These are phyloP conservation scores for Chrysoporthe cubensis DNA, from an alignment of 2,329 filamentous ascomycete species.

Conservation along the genomic window DNA sequence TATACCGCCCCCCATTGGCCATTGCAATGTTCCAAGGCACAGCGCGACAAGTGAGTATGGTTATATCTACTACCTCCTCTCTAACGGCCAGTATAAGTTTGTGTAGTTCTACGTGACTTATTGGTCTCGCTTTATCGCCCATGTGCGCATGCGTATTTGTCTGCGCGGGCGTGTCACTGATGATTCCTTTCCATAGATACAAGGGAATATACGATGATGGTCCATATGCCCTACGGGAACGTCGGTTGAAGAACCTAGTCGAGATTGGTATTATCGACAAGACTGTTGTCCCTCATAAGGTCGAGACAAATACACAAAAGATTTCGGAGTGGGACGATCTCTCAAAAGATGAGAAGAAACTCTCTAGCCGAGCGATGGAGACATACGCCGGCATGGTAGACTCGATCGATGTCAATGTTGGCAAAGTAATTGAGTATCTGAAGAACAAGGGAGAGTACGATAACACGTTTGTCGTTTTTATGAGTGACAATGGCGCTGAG, in stretches of 20 bases:
- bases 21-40: constrained; percentile 35
- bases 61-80: no score
- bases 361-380: constrained; percentile 43
- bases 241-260: constrained; percentile 33
- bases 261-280: constrained; percentile 32
- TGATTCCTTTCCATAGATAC: background rate
- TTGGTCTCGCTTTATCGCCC: no score
- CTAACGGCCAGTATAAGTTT: no score
- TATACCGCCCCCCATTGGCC: constrained; percentile 39
- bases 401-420: constrained; percentile 39
- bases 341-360: constrained; percentile 44
- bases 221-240: constrained; percentile 33
- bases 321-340: constrained; percentile 32
- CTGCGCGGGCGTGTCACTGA: background rate
- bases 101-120: no score
- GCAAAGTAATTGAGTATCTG: constrained; percentile 35
- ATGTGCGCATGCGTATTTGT: constrained; percentile 17
- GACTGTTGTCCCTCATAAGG: constrained; percentile 33
- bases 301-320: constrained; percentile 31
- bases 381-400: constrained; percentile 42
- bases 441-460: constrained; percentile 38
- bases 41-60: constrained; percentile 29
- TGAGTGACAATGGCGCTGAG: constrained; percentile 44
- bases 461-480: constrained; percentile 43
- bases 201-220: constrained; percentile 35